Base-by-base conservation (phyloP, 2,329 filamentous ascomycete species). In the Mollisia scopiformis region DNA sequence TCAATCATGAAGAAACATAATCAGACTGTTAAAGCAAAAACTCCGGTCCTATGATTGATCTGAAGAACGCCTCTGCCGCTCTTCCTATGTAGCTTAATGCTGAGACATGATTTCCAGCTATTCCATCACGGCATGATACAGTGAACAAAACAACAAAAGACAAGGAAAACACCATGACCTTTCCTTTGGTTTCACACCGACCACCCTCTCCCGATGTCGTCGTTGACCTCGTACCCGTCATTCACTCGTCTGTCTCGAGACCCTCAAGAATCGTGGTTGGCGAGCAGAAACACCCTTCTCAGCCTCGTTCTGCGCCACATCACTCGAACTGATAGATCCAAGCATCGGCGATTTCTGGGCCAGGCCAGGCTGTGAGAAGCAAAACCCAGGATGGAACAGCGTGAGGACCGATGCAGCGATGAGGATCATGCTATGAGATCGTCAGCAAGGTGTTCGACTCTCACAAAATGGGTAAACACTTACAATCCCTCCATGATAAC, bases 401-500 rank as follows among this genome's bases (percentile, higher is more conserved):
- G 80, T 82, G 49, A 86, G 72, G 2, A 63, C 71, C 2, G 77
- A 52, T 13, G 78, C 79, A 2, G 83, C 81, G 16, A 83, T 65
- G 33, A 78, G 72, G 39, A 85, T 78, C 75, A 84, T 78, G 46
- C 68, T 68, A 35, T 4, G n/a, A 6, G 6, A 33, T 11, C 23
- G 39, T 55, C 19, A 57, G 50, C n/a, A n/a, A n/a, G n/a, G n/a
- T n/a, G n/a, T 19, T n/a, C 23, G 4, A 10, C 19, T 2, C 16
- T 14, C 30, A 5, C 23, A 23, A 10, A 13, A 13, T 19, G 21
- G 21, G n/a, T 21, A 6, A 23, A 19, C 5, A 35, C 74, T 71
- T 66, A 82, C 80, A 79, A 78, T 63, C 79, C 77, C 67, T 88
- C 86, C 39, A 88, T 78, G 13, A 83, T 79, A 61, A 87, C 79